Conservation (phyloP, 2,329 filamentous ascomycete genomes). For the Raffaelea deltoideospora region DNA sequence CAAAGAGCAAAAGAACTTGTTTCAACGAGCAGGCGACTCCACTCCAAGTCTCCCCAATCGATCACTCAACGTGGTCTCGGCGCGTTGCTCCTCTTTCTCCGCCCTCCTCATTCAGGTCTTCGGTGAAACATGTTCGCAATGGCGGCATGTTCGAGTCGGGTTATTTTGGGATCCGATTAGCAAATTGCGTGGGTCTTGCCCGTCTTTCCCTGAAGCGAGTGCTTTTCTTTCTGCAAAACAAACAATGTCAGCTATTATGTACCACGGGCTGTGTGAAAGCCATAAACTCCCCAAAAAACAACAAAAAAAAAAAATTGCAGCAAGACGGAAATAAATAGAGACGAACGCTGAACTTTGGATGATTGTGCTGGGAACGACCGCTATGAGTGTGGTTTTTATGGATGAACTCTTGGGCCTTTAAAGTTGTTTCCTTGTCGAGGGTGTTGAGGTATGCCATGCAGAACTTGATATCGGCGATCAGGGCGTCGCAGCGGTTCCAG, state of each 20-base stretch:
- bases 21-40: no score
- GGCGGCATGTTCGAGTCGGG: no score
- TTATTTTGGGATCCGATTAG: no score
- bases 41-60: no score
- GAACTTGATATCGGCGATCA: slow-evolving; percentile 66
- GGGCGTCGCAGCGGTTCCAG: slow-evolving; percentile 61
- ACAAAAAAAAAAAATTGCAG: not conserved
- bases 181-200: slow-evolving; percentile 86
- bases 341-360: slow-evolving; percentile 34
- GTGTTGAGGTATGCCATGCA: slow-evolving; percentile 55
- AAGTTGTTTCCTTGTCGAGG: slow-evolving; percentile 58
- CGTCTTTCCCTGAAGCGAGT: slow-evolving; percentile 77
- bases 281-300: not conserved
- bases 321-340: slow-evolving; percentile 1
- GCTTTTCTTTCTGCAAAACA: slow-evolving; percentile 48
- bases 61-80: no score
- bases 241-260: no score
- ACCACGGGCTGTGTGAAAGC: no score
- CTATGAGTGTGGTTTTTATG: slow-evolving; percentile 37
- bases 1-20: no score
- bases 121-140: no score
- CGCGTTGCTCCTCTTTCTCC: no score
- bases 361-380: slow-evolving; percentile 36
- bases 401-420: slow-evolving; percentile 53
- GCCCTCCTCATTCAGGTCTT: no score